Evolutionary conservation across 257 asterid genomes (phyloP).

Genomic region (Gentiana dahurica): DNA sequence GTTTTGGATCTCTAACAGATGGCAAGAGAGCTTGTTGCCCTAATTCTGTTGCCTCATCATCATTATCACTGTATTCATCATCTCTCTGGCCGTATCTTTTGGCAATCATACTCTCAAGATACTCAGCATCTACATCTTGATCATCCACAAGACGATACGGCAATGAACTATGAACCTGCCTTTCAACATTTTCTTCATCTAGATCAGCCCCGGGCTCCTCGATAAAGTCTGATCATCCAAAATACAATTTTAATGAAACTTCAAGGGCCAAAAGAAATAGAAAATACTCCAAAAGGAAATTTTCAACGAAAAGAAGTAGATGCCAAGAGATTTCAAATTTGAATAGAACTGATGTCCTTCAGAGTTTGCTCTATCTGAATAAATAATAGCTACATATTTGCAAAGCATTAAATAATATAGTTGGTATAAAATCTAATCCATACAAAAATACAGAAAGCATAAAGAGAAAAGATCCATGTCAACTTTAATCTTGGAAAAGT

Average conservation of each 20-base stretch:
- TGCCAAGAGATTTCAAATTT: too few relatives aligned
- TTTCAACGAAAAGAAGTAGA: too few relatives aligned
- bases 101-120: slow-evolving; percentile 57
- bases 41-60: slow-evolving; percentile 77
- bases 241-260: not conserved
- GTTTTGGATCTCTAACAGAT: slow-evolving; percentile 89
- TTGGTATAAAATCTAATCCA: too few relatives aligned
- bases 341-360: too few relatives aligned
- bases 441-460: too few relatives aligned
- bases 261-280: not conserved
- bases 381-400: too few relatives aligned
- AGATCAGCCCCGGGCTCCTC: slow-evolving; percentile 51
- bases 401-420: too few relatives aligned
- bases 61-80: slow-evolving; percentile 81
- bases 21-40: slow-evolving; percentile 95
- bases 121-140: slow-evolving; percentile 64
- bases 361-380: not conserved
- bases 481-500: too few relatives aligned
- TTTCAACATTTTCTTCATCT: slow-evolving; percentile 59
- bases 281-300: too few relatives aligned
- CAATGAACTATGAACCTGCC: slow-evolving; percentile 64
- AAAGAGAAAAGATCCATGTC: too few relatives aligned
- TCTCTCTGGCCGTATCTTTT: slow-evolving; percentile 64
- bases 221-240: slow-evolving; percentile 55
- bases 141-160: slow-evolving; percentile 77